Conservation (phyloP, 106 monocot species). For the Dioscorea alata region DNA sequence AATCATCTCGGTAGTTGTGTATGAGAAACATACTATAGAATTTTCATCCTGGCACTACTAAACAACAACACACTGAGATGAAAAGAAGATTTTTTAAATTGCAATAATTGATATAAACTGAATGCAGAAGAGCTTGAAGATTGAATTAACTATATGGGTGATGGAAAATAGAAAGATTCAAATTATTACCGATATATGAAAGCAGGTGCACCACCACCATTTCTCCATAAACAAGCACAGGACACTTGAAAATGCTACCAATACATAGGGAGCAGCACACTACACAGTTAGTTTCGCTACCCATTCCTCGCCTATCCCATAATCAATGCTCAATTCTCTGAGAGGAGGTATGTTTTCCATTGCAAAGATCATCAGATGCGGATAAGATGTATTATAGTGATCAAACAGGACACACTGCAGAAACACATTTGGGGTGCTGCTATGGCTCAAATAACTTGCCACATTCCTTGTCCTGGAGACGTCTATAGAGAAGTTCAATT, state of each 20-base stretch:
- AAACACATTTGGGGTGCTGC: slow-evolving; percentile 85
- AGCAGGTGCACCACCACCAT: slow-evolving; percentile 6
- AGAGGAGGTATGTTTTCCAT: slow-evolving; percentile 91
- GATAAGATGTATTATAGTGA: slow-evolving; percentile 62
- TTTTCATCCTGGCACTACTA: too few relatives aligned
- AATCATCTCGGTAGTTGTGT: too few relatives aligned
- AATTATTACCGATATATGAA: neutral
- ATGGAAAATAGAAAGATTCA: too few relatives aligned
- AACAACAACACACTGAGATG: too few relatives aligned
- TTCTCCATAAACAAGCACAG: slow-evolving; percentile 5
- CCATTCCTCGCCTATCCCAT: slow-evolving; percentile 70
- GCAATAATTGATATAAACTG: too few relatives aligned
- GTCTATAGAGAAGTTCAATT: slow-evolving; percentile 61
- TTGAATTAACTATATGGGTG: too few relatives aligned
- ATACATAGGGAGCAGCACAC: neutral
- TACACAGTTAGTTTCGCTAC: slow-evolving; percentile 51
- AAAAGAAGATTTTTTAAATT: too few relatives aligned
- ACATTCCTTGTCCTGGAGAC: slow-evolving; percentile 82
- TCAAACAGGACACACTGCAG: slow-evolving; percentile 86
- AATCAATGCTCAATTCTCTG: slow-evolving; percentile 93
- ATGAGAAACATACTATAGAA: too few relatives aligned
- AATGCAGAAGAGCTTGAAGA: too few relatives aligned
- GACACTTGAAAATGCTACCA: too few relatives aligned
- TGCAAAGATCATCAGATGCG: slow-evolving; percentile 92
- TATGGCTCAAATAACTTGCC: slow-evolving; percentile 89